phyloP scores from a whole-genome alignment of 1,284 basidiomycete species.

The Schizopora paradoxa region DNA sequence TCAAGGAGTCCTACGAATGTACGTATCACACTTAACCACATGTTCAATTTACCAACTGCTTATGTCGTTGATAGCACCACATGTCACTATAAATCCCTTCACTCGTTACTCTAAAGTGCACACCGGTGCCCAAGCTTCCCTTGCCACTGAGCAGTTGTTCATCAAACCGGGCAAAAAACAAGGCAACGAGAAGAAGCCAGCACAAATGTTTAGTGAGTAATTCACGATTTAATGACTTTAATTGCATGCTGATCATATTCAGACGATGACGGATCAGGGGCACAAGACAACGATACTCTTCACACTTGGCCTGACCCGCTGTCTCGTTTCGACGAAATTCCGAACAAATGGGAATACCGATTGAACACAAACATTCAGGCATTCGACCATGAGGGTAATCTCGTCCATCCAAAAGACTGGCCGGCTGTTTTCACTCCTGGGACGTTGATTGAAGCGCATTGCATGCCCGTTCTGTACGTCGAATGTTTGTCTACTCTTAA shows the following conservation, averaged over 20 bases:
- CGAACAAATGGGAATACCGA: not conserved
- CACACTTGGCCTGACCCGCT: not conserved
- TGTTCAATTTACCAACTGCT: not conserved
- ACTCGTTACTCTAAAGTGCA: not conserved
- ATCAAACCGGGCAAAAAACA: not conserved
- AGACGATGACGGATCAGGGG: not conserved
- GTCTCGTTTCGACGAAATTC: not conserved
- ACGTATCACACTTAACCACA: not conserved
- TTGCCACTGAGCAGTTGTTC: not conserved
- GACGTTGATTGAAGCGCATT: not conserved
- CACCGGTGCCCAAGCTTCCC: not conserved
- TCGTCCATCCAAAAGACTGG: not conserved
- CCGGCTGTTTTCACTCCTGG: not conserved
- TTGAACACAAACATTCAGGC: not conserved
- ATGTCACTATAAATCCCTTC: not conserved
- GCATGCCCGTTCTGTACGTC: not conserved
- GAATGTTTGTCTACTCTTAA: not conserved
- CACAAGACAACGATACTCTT: not conserved
- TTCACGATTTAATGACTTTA: not conserved
- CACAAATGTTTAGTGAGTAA: not conserved
- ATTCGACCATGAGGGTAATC: not conserved
- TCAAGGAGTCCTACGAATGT: too few relatives aligned
- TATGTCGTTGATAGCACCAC: not conserved
- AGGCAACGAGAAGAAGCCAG: not conserved
- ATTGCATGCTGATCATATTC: too few relatives aligned